Percentiles rank a stretch among this genome's conserved stretches.
Conservation (phyloP, 352 stramenopile species). For the Blastocystis sp. region DNA sequence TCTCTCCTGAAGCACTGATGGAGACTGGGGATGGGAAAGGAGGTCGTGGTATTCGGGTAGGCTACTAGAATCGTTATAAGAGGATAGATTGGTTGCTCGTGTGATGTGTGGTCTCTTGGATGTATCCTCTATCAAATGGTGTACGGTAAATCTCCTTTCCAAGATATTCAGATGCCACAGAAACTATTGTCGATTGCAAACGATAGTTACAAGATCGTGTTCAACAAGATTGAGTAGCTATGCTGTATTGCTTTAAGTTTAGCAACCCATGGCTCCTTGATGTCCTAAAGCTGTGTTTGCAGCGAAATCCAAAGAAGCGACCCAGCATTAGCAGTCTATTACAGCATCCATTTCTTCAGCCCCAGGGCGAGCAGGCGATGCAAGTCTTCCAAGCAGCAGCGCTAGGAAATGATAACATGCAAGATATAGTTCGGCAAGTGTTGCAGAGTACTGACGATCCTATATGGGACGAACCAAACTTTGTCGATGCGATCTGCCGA, state of each 20-base stretch:
- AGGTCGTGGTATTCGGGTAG: background rate
- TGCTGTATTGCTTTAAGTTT: background rate
- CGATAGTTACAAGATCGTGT: background rate
- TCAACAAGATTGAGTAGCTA: background rate
- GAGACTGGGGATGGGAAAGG: slow-evolving; percentile 66
- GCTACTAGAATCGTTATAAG: background rate
- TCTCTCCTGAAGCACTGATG: slow-evolving; percentile 84
- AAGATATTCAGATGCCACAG: slow-evolving; percentile 86
- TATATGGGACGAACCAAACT: background rate
- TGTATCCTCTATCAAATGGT: slow-evolving; percentile 95
- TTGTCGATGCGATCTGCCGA: background rate
- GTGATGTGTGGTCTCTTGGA: slow-evolving; percentile 87
- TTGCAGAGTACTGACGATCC: background rate
- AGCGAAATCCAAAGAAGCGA: slow-evolving; percentile 74
- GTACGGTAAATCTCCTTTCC: slow-evolving; percentile 88
- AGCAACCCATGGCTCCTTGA: slow-evolving; percentile 75
- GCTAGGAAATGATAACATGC: slow-evolving; percentile 33
- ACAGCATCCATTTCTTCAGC: slow-evolving; percentile 72
- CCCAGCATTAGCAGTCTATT: slow-evolving; percentile 78
- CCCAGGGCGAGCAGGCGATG: slow-evolving; percentile 22
- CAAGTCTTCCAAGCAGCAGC: slow-evolving; percentile 14
- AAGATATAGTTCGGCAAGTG: background rate
- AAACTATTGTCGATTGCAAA: slow-evolving; percentile 72
- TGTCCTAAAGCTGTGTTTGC: slow-evolving; percentile 77
- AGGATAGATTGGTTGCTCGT: background rate